Conservation (phyloP, 306 rosid species). For the Chamaecrista fasciculata region DNA sequence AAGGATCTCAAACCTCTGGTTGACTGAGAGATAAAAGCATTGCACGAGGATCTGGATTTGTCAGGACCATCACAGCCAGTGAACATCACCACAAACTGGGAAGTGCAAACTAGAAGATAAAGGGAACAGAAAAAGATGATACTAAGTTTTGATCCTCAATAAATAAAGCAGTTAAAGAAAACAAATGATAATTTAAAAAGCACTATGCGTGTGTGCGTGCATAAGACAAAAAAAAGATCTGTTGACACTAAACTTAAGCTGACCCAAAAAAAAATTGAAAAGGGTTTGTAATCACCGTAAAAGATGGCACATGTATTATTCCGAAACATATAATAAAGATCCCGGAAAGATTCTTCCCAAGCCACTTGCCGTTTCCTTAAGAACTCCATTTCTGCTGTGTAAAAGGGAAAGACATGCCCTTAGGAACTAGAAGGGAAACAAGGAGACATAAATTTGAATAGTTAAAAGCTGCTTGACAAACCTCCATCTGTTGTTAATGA, state of each 20-base stretch:
- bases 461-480: conserved; percentile 30
- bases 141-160: conserved; percentile 15
- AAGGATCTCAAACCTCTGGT: conserved; percentile 56
- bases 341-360: conserved; percentile 91
- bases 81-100: conserved; percentile 90
- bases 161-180: conserved; percentile 4
- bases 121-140: not conserved
- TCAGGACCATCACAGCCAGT: conserved; percentile 53
- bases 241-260: not conserved
- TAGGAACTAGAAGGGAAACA: conserved; percentile 21
- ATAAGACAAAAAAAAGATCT: conserved; percentile 13
- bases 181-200: conserved; percentile 12
- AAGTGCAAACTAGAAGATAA: conserved; percentile 60
- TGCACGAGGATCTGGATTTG: conserved; percentile 51
- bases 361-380: conserved; percentile 61
- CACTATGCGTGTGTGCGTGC: too few relatives aligned
- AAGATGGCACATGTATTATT: conserved; percentile 72
- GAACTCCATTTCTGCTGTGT: conserved; percentile 72
- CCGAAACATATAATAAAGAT: conserved; percentile 87
- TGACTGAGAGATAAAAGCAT: conserved; percentile 64
- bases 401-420: not conserved
- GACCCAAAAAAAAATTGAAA: not conserved
- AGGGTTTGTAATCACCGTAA: conserved; percentile 60
- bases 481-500: conserved; percentile 70
- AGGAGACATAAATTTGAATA: not conserved